Conservation (phyloP, 345 rosid species). For the Lepidium didymum region DNA sequence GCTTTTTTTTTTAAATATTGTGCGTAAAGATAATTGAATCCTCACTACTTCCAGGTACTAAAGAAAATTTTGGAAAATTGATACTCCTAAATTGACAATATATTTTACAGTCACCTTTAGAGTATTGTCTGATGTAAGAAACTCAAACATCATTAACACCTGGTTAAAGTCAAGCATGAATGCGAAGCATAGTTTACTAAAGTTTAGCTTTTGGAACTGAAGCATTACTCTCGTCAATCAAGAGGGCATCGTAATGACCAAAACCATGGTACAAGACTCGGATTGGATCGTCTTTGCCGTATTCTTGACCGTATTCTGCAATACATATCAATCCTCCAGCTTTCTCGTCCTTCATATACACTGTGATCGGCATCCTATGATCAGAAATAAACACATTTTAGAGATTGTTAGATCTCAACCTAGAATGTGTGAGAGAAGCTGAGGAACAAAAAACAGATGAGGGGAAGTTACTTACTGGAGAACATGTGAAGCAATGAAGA, state of each 20-base stretch:
- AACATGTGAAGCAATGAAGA: slow-evolving; percentile 95
- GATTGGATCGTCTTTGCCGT: slow-evolving; percentile 71
- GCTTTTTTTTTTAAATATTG: too few species aligned
- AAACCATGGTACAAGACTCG: slow-evolving; percentile 78
- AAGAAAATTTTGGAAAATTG: too few species aligned
- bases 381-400: not conserved
- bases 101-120: too few species aligned
- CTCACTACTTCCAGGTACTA: too few species aligned
- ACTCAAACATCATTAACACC: slow-evolving; percentile 7
- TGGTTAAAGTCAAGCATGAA: slow-evolving; percentile 10
- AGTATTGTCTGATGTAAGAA: not conserved
- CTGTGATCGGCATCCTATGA: slow-evolving; percentile 85
- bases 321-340: slow-evolving; percentile 74
- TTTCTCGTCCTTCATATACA: slow-evolving; percentile 63
- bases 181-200: not conserved
- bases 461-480: slow-evolving; percentile 39
- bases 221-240: slow-evolving; percentile 21
- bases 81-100: too few species aligned
- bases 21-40: too few species aligned
- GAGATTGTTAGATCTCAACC: not conserved
- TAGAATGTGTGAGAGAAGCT: not conserved
- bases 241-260: slow-evolving; percentile 86
- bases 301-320: slow-evolving; percentile 90
- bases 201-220: slow-evolving; percentile 22
- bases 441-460: not conserved